Evolutionary conservation across 805 yeast genomes (phyloP).

Genomic region (Metschnikowia borealis): DNA sequence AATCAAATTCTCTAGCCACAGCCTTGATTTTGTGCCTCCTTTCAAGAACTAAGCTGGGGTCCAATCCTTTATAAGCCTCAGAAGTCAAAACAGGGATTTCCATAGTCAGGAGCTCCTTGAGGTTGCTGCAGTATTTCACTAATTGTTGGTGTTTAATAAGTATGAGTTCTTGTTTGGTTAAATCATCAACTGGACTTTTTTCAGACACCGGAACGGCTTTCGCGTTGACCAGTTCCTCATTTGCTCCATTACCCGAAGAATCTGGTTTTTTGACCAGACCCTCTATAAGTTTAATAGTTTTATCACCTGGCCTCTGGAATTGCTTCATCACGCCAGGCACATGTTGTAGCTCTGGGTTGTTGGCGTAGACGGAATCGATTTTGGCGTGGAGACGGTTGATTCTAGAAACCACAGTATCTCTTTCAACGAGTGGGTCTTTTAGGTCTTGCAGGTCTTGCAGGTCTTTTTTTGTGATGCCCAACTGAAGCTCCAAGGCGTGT

Average conservation of each 20-base stretch:
- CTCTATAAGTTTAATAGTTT: background rate
- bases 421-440: background rate
- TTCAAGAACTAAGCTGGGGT: background rate
- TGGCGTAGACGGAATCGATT: slow-evolving; percentile 7
- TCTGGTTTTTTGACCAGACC: background rate
- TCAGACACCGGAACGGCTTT: background rate
- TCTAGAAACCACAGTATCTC: slow-evolving; percentile 4
- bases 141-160: slow-evolving; percentile 21
- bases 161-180: slow-evolving; percentile 20
- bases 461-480: background rate
- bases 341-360: slow-evolving; percentile 9
- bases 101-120: slow-evolving; percentile 21
- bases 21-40: slow-evolving; percentile 8
- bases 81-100: slow-evolving; percentile 16
- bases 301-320: slow-evolving; percentile 5
- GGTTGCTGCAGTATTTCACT: slow-evolving; percentile 19
- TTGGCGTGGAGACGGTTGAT: slow-evolving; percentile 11
- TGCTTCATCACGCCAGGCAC: slow-evolving; percentile 10
- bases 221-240: background rate
- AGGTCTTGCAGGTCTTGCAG: too few species aligned
- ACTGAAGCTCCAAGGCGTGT: slow-evolving; percentile 6
- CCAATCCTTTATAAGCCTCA: slow-evolving; percentile 4
- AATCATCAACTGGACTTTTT: background rate
- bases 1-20: slow-evolving; percentile 19
- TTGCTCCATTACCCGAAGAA: background rate